These are phyloP conservation scores for Thelonectria blattea DNA, from an alignment of 2,329 filamentous ascomycete genomes.

Conservation along the genomic window DNA sequence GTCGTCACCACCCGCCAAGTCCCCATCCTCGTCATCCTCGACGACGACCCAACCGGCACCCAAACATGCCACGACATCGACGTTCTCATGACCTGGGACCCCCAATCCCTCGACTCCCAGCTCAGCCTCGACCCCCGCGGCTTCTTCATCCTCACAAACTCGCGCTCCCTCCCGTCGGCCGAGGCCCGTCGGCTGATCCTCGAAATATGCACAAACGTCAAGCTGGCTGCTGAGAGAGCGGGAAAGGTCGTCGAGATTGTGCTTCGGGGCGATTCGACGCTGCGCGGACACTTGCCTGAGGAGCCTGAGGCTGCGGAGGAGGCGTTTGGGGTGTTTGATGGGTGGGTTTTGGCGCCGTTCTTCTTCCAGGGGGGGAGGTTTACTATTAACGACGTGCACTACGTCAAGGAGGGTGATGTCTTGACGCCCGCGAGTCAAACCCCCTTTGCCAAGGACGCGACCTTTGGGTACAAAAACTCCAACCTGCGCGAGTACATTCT, in stretches of 20 bases:
- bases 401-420: conserved; percentile 57
- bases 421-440: conserved; percentile 53
- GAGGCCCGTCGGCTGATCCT: conserved; percentile 55
- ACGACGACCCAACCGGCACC: conserved; percentile 65
- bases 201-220: conserved; percentile 58
- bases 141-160: conserved; percentile 69
- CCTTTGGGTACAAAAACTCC: conserved; percentile 62
- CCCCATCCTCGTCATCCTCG: conserved; percentile 50
- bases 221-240: conserved; percentile 48
- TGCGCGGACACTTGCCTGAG: conserved; percentile 62
- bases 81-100: conserved; percentile 61
- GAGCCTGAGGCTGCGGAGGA: conserved; percentile 59
- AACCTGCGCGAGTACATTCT: conserved; percentile 53
- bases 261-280: conserved; percentile 61
- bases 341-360: conserved; percentile 63
- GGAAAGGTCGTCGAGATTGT: conserved; percentile 58
- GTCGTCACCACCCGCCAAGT: conserved; percentile 30
- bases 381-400: conserved; percentile 64
- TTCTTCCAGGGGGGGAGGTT: conserved; percentile 64
- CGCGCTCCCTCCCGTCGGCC: conserved; percentile 57
- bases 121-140: conserved; percentile 52
- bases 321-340: conserved; percentile 56
- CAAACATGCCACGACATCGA: conserved; percentile 64
- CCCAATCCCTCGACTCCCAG: conserved; percentile 50
- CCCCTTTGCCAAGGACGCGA: conserved; percentile 62